Evolutionary conservation across 78 protist species (phyloP).

Genomic region (Dictyostelium firmibasis): DNA sequence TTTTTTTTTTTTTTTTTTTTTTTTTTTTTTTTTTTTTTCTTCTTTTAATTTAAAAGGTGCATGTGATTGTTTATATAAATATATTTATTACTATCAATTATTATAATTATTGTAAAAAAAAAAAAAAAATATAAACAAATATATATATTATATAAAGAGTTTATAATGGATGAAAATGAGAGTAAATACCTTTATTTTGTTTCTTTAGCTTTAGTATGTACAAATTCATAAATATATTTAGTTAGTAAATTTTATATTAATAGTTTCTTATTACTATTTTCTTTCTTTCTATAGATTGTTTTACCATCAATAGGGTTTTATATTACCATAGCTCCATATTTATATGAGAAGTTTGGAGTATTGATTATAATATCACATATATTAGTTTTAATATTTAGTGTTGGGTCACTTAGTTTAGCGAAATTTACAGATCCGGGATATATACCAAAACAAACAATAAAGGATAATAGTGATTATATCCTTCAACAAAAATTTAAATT

Average conservation of each 20-base stretch:
- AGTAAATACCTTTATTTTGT: conserved; percentile 12
- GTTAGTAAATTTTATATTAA: too few relatives aligned
- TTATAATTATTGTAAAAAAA: too few relatives aligned
- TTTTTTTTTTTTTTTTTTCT: too few relatives aligned
- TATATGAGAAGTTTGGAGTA: neutral
- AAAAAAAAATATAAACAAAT: too few relatives aligned
- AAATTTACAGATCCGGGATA: conserved; percentile 52
- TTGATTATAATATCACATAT: neutral
- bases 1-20: too few relatives aligned
- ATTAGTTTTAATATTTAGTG: neutral
- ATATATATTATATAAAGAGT: too few relatives aligned
- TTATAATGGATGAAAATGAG: neutral
- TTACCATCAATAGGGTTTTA: conserved; percentile 19
- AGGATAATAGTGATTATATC: neutral
- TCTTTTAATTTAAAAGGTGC: too few relatives aligned
- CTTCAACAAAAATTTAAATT: neutral
- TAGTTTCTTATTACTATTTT: too few relatives aligned
- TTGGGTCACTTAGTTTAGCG: neutral
- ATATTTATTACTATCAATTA: too few relatives aligned
- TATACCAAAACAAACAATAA: conserved; percentile 28
- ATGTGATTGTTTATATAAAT: too few relatives aligned
- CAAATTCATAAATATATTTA: neutral
- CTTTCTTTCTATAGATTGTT: neutral
- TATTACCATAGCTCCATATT: neutral
- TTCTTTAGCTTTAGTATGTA: conserved; percentile 8